These are phyloP conservation scores for Fusarium denticulatum DNA, from an alignment of 2,329 filamentous ascomycete species.

Conservation along the genomic window DNA sequence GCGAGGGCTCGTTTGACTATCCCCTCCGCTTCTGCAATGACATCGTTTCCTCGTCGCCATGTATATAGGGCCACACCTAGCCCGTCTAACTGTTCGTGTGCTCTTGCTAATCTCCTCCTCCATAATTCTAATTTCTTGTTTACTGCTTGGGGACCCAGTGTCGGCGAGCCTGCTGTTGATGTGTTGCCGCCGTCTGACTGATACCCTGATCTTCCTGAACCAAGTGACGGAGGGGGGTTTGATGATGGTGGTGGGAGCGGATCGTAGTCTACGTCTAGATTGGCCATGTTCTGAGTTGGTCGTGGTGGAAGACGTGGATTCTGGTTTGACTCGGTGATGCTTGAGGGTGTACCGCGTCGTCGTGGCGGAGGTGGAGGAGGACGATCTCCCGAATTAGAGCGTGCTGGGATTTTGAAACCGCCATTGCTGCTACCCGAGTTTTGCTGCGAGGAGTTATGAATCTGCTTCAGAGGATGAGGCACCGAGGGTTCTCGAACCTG, in stretches of 20 bases:
- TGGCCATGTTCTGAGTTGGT: conserved; percentile 47
- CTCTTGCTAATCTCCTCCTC: conserved; percentile 72
- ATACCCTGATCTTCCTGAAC: conserved; percentile 42
- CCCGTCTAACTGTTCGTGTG: conserved; percentile 69
- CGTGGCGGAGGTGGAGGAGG: conserved; percentile 61
- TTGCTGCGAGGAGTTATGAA: conserved; percentile 53
- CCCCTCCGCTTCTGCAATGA: conserved; percentile 70
- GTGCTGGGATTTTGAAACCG: conserved; percentile 25
- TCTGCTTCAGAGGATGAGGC: conserved; percentile 54
- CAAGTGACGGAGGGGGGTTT: conserved; percentile 34
- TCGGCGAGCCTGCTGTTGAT: conserved; percentile 49
- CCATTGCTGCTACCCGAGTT: conserved; percentile 35
- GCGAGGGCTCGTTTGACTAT: conserved; percentile 68
- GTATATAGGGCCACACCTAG: conserved; percentile 75
- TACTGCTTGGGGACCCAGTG: conserved; percentile 47
- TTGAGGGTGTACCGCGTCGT: conserved; percentile 55
- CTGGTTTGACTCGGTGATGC: conserved; percentile 27
- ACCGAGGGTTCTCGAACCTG: conserved; percentile 31
- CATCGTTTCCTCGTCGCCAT: conserved; percentile 79
- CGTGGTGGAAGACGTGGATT: conserved; percentile 47
- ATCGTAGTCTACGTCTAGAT: conserved; percentile 56
- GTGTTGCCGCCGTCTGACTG: conserved; percentile 46
- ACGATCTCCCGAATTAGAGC: conserved; percentile 28
- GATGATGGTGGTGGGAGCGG: conserved; percentile 49
- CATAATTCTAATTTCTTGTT: conserved; percentile 80